Conservation (phyloP, 139 green algal species). For the Coccomyxa sp. region DNA sequence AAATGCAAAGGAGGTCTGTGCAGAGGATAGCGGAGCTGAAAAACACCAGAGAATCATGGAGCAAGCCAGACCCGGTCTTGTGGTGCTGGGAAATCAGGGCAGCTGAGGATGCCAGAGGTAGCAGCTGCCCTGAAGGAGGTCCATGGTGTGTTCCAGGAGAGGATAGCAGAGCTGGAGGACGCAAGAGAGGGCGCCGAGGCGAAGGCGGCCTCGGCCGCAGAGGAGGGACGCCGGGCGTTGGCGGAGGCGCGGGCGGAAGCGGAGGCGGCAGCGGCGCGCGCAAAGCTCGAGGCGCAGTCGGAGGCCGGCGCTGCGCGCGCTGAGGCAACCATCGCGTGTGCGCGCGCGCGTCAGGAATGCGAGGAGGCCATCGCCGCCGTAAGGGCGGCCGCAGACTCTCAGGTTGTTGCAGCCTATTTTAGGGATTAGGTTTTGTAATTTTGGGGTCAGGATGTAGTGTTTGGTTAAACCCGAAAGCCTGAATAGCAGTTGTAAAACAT, state of each 20-base stretch:
- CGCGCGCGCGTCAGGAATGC: too few relatives aligned
- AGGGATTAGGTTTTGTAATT: too few relatives aligned
- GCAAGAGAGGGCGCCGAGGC: background rate
- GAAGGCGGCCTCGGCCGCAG: background rate
- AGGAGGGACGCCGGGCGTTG: background rate
- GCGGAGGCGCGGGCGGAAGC: background rate
- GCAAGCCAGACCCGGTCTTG: background rate
- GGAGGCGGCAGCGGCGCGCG: conserved; percentile 11
- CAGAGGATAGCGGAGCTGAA: background rate
- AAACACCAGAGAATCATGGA: too few relatives aligned
- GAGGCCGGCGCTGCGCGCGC: background rate
- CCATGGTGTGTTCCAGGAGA: background rate
- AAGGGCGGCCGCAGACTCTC: too few relatives aligned
- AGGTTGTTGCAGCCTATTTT: too few relatives aligned
- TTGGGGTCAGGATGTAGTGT: too few relatives aligned
- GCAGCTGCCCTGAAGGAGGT: too few relatives aligned
- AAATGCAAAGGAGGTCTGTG: background rate
- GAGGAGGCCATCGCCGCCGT: too few relatives aligned
- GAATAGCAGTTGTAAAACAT: too few relatives aligned
- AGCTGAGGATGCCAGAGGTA: too few relatives aligned
- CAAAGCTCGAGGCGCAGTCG: background rate
- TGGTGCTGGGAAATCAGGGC: too few relatives aligned
- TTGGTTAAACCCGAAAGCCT: too few relatives aligned
- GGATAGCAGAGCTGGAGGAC: background rate
- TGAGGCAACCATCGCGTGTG: background rate